Percentiles rank a stretch among this genome's conserved stretches.
phyloP scores from a whole-genome alignment of 2,329 filamentous ascomycete species.

The Fusarium sp. region DNA sequence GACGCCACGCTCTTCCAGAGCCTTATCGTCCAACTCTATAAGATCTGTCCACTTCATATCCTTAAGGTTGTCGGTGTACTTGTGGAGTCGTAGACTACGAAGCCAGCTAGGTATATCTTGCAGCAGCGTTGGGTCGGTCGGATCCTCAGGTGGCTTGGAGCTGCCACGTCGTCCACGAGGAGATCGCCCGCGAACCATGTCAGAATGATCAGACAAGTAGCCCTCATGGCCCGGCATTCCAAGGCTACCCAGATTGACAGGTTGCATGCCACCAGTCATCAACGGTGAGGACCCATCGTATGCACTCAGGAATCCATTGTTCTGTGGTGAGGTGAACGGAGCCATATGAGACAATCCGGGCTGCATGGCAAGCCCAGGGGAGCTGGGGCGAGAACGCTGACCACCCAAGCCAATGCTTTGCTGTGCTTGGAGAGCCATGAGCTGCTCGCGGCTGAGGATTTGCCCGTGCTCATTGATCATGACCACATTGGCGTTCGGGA shows the following conservation, averaged over 20 bases:
- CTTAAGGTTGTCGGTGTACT: constrained; percentile 98
- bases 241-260: constrained; percentile 79
- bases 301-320: constrained; percentile 92
- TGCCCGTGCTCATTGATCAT: constrained; percentile 97
- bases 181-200: constrained; percentile 89
- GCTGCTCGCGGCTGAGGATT: constrained; percentile 85
- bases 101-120: constrained; percentile 98
- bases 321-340: constrained; percentile 87
- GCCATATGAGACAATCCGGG: constrained; percentile 71
- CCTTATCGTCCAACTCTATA: constrained; percentile 91
- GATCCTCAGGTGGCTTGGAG: constrained; percentile 98
- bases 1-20: constrained; percentile 90
- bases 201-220: constrained; percentile 93
- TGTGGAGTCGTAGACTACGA: constrained; percentile 92
- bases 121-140: constrained; percentile 88
- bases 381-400: constrained; percentile 87
- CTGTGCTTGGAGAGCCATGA: constrained; percentile 83
- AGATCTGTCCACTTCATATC: constrained; percentile 97
- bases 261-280: constrained; percentile 76
- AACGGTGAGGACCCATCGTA: constrained; percentile 84
- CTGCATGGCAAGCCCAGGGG: constrained; percentile 88
- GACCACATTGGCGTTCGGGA: constrained; percentile 82
- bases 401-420: constrained; percentile 71
- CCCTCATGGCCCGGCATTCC: constrained; percentile 80
- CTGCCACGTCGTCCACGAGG: constrained; percentile 92